phyloP scores from a whole-genome alignment of 306 rosid genomes.

The Cucurbita argyrosperma region DNA sequence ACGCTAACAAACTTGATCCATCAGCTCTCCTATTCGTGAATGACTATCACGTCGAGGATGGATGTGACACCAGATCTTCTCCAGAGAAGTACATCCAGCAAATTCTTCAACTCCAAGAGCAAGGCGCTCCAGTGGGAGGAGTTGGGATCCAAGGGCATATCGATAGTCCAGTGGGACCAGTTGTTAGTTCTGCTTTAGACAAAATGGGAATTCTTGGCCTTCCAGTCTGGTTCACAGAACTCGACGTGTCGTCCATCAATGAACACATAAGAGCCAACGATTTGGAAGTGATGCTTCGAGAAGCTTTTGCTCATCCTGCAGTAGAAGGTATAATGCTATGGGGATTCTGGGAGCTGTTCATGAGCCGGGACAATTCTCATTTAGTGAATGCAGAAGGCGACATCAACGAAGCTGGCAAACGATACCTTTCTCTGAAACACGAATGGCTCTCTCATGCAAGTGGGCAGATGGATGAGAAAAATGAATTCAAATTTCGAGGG shows the following conservation, averaged over 20 bases:
- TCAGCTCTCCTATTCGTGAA: constrained; percentile 55
- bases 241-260: constrained; percentile 65
- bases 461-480: constrained; percentile 43
- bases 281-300: constrained; percentile 73
- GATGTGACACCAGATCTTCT: constrained; percentile 45
- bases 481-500: constrained; percentile 58
- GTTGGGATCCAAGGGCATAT: constrained; percentile 88
- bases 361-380: constrained; percentile 63
- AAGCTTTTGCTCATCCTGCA: constrained; percentile 60
- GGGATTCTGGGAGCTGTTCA: constrained; percentile 93
- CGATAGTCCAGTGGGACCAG: constrained; percentile 74
- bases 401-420: constrained; percentile 63
- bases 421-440: constrained; percentile 44
- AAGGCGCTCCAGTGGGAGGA: constrained; percentile 82
- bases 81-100: constrained; percentile 74
- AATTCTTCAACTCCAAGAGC: constrained; percentile 48
- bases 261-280: constrained; percentile 70
- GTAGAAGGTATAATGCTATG: constrained; percentile 72
- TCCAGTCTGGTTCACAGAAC: constrained; percentile 85
- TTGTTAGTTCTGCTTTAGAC: constrained; percentile 59
- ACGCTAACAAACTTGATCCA: constrained; percentile 53
- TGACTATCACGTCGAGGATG: constrained; percentile 80
- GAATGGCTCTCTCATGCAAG: constrained; percentile 64
- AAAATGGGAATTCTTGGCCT: constrained; percentile 58
- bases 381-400: constrained; percentile 84